Conservation (phyloP, 768 basidiomycete genomes). For the Pleurotus ostreatus region DNA sequence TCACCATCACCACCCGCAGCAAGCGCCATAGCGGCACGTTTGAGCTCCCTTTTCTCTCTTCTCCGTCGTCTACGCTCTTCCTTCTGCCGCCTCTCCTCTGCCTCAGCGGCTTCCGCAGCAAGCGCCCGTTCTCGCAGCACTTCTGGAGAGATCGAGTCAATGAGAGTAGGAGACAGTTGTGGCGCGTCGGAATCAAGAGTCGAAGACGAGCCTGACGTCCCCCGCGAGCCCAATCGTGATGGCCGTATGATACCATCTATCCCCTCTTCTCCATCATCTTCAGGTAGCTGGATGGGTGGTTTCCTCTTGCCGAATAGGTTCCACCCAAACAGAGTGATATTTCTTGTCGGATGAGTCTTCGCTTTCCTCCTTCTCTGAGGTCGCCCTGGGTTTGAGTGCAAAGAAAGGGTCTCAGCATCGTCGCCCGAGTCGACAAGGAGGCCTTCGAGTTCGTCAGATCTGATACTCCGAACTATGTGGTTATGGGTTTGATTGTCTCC, state of each 20-base stretch:
- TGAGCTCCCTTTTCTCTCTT: conserved; percentile 41
- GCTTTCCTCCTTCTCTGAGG: conserved; percentile 21
- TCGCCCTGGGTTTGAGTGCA: conserved; percentile 58
- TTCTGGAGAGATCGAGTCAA: conserved; percentile 46
- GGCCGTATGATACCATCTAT: conserved; percentile 19
- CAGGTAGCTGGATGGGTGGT: conserved; percentile 55
- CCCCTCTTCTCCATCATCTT: conserved; percentile 45
- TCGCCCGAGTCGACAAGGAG: conserved; percentile 37
- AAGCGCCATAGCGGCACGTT: conserved; percentile 33
- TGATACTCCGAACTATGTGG: conserved; percentile 28
- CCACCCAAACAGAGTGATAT: conserved; percentile 61
- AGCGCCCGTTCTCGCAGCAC: conserved; percentile 24
- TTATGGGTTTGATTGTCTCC: conserved; percentile 26
- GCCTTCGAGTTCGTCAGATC: conserved; percentile 35
- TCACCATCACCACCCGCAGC: conserved; percentile 31
- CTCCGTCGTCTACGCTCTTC: conserved; percentile 45
- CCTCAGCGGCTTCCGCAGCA: conserved; percentile 28
- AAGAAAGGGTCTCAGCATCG: conserved; percentile 60
- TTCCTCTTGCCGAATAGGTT: conserved; percentile 56
- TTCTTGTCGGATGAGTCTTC: conserved; percentile 27
- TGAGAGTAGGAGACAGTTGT: conserved; percentile 53
- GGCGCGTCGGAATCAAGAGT: conserved; percentile 73
- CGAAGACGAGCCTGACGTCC: conserved; percentile 16
- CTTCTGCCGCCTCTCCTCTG: conserved; percentile 35
- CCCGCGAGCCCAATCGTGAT: neutral